Evolutionary conservation across 768 basidiomycete genomes (phyloP).

Genomic region (Lepiota subincarnata): DNA sequence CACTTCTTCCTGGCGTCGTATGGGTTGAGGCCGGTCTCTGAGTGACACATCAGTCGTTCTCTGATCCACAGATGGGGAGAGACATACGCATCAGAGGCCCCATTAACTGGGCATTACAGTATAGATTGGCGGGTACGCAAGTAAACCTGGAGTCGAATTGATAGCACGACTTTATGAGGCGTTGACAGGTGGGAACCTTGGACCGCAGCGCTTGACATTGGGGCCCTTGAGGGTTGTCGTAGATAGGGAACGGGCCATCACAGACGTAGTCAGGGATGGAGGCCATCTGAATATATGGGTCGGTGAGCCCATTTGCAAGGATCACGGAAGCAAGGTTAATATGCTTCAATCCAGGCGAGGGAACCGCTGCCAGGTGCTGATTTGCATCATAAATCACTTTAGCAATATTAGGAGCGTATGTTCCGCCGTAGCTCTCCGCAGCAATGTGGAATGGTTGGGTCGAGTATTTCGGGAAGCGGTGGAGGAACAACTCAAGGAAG

Average conservation of each 20-base stretch:
- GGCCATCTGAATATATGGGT: slow-evolving; percentile 78
- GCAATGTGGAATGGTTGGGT: slow-evolving; percentile 71
- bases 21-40: slow-evolving; percentile 76
- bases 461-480: slow-evolving; percentile 72
- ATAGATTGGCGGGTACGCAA: slow-evolving; percentile 70
- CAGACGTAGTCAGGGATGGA: slow-evolving; percentile 81
- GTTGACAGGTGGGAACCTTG: slow-evolving; percentile 73
- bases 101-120: slow-evolving; percentile 75
- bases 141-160: slow-evolving; percentile 52
- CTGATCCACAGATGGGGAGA: not conserved
- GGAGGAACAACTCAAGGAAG: slow-evolving; percentile 77
- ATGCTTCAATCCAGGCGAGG: slow-evolving; percentile 48
- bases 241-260: slow-evolving; percentile 79
- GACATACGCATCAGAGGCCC: slow-evolving; percentile 66
- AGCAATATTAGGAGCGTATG: slow-evolving; percentile 84
- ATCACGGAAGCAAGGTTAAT: slow-evolving; percentile 84
- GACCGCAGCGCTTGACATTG: slow-evolving; percentile 58
- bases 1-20: slow-evolving; percentile 84
- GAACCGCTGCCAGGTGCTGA: slow-evolving; percentile 44
- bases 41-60: not conserved
- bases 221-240: slow-evolving; percentile 61
- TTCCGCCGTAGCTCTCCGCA: slow-evolving; percentile 76
- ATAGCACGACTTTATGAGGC: slow-evolving; percentile 71
- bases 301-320: slow-evolving; percentile 85
- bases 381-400: slow-evolving; percentile 79